Percentiles rank a stretch among this genome's conserved stretches.
Conservation (phyloP, 306 rosid genomes). For the Fragaria iinumae region DNA sequence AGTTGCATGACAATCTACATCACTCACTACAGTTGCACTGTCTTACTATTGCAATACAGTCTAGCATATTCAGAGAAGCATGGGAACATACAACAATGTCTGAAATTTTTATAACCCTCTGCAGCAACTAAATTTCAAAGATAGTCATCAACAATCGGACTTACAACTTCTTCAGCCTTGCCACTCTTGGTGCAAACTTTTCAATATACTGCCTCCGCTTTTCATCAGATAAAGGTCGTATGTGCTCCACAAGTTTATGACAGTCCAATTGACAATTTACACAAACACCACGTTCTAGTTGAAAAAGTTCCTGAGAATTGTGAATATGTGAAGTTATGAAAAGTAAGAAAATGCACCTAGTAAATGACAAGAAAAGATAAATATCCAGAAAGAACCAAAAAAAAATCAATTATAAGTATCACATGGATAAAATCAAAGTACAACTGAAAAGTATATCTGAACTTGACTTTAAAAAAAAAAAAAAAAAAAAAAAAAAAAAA, state of each 20-base stretch:
- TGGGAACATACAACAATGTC: not conserved
- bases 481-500: not conserved
- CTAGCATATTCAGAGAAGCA: not conserved
- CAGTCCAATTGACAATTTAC: slow-evolving; percentile 78
- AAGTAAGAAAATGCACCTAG: not conserved
- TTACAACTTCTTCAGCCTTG: slow-evolving; percentile 60
- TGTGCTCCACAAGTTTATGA: slow-evolving; percentile 73
- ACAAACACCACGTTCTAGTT: slow-evolving; percentile 84
- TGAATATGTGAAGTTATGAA: slow-evolving; percentile 11
- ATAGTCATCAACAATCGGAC: slow-evolving; percentile 31
- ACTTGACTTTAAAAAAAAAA: not conserved
- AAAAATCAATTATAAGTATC: slow-evolving; percentile 7
- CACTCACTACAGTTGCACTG: not conserved
- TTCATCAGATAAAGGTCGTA: slow-evolving; percentile 67
- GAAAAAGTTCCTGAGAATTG: slow-evolving; percentile 76
- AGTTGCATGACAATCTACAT: not conserved
- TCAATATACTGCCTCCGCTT: slow-evolving; percentile 62
- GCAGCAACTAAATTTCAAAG: not conserved
- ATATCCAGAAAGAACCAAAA: slow-evolving; percentile 10
- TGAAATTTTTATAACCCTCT: not conserved
- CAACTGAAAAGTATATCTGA: not conserved
- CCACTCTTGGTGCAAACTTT: slow-evolving; percentile 79
- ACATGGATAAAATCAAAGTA: slow-evolving; percentile 18
- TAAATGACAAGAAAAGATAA: not conserved
- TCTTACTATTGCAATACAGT: not conserved